Base-by-base conservation (phyloP, 805 yeast species). In the Lipomyces anomalus region DNA sequence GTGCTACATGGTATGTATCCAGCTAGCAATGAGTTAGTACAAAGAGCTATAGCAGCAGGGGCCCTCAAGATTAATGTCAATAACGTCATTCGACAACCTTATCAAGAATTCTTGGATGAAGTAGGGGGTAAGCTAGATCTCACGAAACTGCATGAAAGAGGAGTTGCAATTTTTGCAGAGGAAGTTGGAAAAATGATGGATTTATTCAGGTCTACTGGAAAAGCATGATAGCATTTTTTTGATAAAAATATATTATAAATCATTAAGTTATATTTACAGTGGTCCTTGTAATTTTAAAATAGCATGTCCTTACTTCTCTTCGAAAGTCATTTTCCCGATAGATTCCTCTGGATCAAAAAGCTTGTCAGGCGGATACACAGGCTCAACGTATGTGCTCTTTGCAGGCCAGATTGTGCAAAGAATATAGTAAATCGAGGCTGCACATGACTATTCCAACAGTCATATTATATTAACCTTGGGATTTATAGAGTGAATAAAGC, bases 391-490 rank as follows among this genome's bases (percentile, higher is more conserved):
- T 13, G 46, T 44, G 35, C 42, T 40, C 17, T 22, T 22, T 18
- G 77, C 61, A 5, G 90, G 89, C 61, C 68, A 77, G 29, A 77
- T 41, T 47, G 68, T 64, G 40, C 76, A 72, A 45, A 80, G 57
- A 1, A 70, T 30, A 13, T 75, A 68, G 60, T 82, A 78, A 7
- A 79, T 68, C 9, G 71, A 35, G 46, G 73, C 73, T 0, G 87
- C 69, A 61, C 62, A 78, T 80, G 2, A 90, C 90, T 50, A 80
- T 38, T 22, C 90, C 88, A 20, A 84, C 88, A 49, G 42, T 28
- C 36, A 51, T 44, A 16, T 23, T 24, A 20, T 47, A 41, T n/a
- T n/a, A n/a, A n/a, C n/a, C n/a, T n/a, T n/a, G n/a, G n/a, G n/a
- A 29, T 49, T 52, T 35, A 56, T 50, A 26, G 57, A 26, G 34